Base-by-base conservation (phyloP, 2,329 filamentous ascomycete species). In the Colletotrichum euphorbiae region DNA sequence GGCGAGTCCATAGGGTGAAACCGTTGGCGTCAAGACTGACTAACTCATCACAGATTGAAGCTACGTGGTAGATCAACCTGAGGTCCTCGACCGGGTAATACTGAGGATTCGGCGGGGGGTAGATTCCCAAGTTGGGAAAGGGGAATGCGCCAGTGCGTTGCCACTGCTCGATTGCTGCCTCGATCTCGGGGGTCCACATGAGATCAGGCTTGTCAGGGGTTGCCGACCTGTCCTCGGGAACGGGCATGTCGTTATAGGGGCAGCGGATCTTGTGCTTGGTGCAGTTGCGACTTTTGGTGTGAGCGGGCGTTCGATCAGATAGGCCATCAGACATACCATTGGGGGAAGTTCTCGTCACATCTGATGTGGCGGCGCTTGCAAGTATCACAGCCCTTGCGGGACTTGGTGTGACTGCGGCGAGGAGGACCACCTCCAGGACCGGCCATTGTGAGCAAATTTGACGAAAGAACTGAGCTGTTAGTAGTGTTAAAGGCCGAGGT, bases 221-320 rank as follows among this genome's bases (percentile, higher is more conserved):
- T 46, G 84, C 83, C 42, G 87, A 84, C 72, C 88, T 83, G 73
- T 88, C 84, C 72, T 92, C 90, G 66, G 90, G 85, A 51, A 88
- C 85, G 55, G 92, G 88, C 76, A 90, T 90, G 77, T 98, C 94
- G 86, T 97, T 97, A 84, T 98, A 99, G 74, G 97, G 96, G 81
- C 96, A 99, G 76, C 94, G 92, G 75, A 97, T 96, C 83, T 98
- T 97, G 83, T 99, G 96, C 83, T 98, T 99, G 70, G 95, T 98
- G 82, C 96, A 99, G 81, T 99, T 99, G 76, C 93, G 93, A 83
- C 94, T 97, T 76, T 38, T 50, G 62, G 70, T 77, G 69, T 80
- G 73, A 62, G 45, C 15, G 28, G 55, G 24, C 3, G 43, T 17
- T 43, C 13, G 11, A 43, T 36, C 33, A 13, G 19, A 33, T 42